Percentiles rank a stretch among this genome's conserved stretches.
phyloP scores from a whole-genome alignment of 495 filamentous ascomycete species.

The Tuber indicum region DNA sequence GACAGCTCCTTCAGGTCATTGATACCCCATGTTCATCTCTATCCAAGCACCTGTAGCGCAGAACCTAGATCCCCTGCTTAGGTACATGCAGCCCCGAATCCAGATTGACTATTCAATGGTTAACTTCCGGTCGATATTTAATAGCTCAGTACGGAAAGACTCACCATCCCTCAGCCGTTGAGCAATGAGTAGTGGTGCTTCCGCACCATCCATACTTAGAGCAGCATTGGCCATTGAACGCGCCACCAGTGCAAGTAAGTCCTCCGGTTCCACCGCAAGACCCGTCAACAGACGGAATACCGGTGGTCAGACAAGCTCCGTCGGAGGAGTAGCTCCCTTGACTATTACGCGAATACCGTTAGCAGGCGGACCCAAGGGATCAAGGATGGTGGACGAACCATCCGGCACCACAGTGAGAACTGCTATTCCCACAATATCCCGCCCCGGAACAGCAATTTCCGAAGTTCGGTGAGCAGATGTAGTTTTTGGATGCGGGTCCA shows the following conservation, averaged over 20 bases:
- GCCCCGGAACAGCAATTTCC: constrained; percentile 14
- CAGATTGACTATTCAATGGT: background rate
- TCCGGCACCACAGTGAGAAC: constrained; percentile 17
- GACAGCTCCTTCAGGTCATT: background rate
- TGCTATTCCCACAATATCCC: constrained; percentile 17
- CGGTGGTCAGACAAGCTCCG: constrained; percentile 8
- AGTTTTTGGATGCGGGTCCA: constrained; percentile 8
- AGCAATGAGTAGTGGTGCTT: background rate
- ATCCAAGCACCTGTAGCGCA: background rate
- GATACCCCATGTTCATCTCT: background rate
- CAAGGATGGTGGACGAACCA: constrained; percentile 9
- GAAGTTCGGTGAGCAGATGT: background rate
- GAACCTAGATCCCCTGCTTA: background rate
- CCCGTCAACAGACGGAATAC: constrained; percentile 11
- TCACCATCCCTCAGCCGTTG: constrained; percentile 7
- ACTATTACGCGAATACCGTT: constrained; percentile 7
- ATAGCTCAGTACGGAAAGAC: background rate
- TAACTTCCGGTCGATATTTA: background rate
- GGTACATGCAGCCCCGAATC: background rate
- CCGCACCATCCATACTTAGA: constrained; percentile 14
- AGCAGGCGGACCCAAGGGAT: background rate
- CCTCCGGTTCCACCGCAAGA: background rate
- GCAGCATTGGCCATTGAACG: constrained; percentile 16
- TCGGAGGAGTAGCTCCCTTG: constrained; percentile 12
- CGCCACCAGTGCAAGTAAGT: constrained; percentile 11